Evolutionary conservation across 108 stramenopile species (phyloP), one percentile per base, ranked within the genome.

Genomic region (Pseudonitzschia pungens): DNA sequence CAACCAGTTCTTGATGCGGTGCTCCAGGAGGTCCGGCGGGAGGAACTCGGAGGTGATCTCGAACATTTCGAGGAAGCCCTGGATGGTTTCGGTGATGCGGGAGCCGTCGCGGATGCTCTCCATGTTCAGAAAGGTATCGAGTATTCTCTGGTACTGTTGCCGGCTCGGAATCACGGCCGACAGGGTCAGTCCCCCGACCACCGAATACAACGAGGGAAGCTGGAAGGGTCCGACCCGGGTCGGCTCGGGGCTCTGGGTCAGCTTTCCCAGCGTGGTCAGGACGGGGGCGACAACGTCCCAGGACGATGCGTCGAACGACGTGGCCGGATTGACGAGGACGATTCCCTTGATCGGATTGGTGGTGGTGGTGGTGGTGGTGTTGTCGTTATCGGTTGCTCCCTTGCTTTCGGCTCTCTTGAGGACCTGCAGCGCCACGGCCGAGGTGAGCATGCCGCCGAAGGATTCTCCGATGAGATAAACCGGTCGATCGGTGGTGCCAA

Each of bases 271-370:
- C 1, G 63, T 48, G 43, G 65, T 65, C 62, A 93, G 71, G 6
- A 89, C 27, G 11, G 92, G 92, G 0, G 80, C 90, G 18, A 89
- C 32, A 28, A 72, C 68, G 42, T 84, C 83, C 96, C 96, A 96
- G 26, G 57, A 54, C 22, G 92, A 89, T 44, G 88, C 69, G 50
- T 93, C 91, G 74, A 93, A 92, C 11, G 91, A 91, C 2, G 96
- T 96, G 26, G 96, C 96, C 50, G 96, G 96, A 68, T 96, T 96
- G 12, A 96, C 83, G 48, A 96, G 70, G 40, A 89, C 92, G 63
- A 94, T 53, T 27, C 92, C 92, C 53, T 88, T 44, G 68, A 77
- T 69, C 0, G 77, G 81, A 59, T 76, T 81, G 24, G 40, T 45
- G 15, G 33, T 24, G 24, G n/a, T n/a, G n/a, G n/a, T n/a, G n/a